Percentiles rank a stretch among this genome's conserved stretches.
These are phyloP conservation scores for Puccinia novopanici DNA, from an alignment of 1,284 basidiomycete species.

Conservation along the genomic window DNA sequence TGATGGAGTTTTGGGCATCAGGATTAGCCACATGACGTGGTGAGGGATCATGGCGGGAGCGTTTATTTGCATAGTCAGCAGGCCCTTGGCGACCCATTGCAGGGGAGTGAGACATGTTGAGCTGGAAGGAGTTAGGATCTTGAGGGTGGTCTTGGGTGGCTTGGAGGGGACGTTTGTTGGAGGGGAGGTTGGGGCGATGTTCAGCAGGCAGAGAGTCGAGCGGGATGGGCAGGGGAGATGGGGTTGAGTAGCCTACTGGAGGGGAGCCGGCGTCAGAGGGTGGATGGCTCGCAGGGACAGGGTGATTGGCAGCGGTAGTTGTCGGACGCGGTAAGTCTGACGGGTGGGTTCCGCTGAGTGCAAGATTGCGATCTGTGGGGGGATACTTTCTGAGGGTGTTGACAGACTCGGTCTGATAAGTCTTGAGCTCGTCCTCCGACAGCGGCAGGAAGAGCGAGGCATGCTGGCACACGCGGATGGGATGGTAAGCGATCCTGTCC, in stretches of 20 bases:
- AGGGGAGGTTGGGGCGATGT: background rate
- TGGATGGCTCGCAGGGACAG: background rate
- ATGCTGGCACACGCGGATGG: constrained; percentile 10
- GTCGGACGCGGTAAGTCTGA: background rate
- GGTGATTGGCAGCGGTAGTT: background rate
- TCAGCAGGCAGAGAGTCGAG: background rate
- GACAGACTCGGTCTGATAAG: constrained; percentile 24
- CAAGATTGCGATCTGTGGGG: background rate
- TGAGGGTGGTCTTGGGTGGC: background rate
- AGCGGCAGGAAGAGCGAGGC: constrained; percentile 43
- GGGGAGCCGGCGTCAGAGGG: background rate
- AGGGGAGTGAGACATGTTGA: background rate
- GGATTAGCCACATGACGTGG: background rate
- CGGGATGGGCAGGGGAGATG: constrained; percentile 25
- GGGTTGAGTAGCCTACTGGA: constrained; percentile 26
- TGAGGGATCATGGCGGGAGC: background rate
- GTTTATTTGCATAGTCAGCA: background rate
- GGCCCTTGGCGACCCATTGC: too few relatives aligned
- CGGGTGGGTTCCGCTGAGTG: background rate
- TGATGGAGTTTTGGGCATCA: constrained; percentile 6
- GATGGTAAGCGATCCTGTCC: constrained; percentile 50
- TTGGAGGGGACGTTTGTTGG: background rate
- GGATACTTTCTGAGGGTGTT: constrained; percentile 24
- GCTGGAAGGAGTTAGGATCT: background rate
- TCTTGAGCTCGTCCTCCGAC: constrained; percentile 29